Evolutionary conservation across 306 rosid species (phyloP).

Genomic region (Cotoneaster glaucophyllus): DNA sequence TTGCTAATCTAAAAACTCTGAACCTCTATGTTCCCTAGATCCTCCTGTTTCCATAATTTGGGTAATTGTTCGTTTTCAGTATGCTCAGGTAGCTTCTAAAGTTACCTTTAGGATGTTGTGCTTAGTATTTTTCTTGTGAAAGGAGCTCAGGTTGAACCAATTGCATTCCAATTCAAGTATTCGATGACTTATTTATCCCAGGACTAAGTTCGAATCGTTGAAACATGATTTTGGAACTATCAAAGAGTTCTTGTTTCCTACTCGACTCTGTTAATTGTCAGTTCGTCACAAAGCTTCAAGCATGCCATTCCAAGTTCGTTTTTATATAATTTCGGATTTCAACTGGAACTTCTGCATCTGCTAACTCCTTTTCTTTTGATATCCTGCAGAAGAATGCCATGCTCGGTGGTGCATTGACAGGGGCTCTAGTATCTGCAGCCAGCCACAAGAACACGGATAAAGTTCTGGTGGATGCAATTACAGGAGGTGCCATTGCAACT

Average conservation of each 20-base stretch:
- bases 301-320: neutral
- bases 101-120: neutral
- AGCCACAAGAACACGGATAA: slow-evolving; percentile 39
- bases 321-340: neutral
- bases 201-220: neutral
- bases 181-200: neutral
- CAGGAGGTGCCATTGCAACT: slow-evolving; percentile 91
- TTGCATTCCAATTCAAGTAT: neutral
- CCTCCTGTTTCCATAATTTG: neutral
- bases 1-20: neutral
- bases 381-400: slow-evolving; percentile 75
- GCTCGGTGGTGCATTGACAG: slow-evolving; percentile 86
- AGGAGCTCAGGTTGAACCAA: neutral
- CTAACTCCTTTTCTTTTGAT: slow-evolving; percentile 8
- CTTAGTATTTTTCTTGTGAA: neutral
- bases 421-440: slow-evolving; percentile 65
- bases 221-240: neutral
- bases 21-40: neutral
- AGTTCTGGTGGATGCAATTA: slow-evolving; percentile 57
- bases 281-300: neutral
- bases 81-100: neutral
- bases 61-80: neutral
- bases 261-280: neutral
- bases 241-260: neutral
- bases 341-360: slow-evolving; percentile 4